Conservation (phyloP, 768 basidiomycete species). For the Lactarius vividus region DNA sequence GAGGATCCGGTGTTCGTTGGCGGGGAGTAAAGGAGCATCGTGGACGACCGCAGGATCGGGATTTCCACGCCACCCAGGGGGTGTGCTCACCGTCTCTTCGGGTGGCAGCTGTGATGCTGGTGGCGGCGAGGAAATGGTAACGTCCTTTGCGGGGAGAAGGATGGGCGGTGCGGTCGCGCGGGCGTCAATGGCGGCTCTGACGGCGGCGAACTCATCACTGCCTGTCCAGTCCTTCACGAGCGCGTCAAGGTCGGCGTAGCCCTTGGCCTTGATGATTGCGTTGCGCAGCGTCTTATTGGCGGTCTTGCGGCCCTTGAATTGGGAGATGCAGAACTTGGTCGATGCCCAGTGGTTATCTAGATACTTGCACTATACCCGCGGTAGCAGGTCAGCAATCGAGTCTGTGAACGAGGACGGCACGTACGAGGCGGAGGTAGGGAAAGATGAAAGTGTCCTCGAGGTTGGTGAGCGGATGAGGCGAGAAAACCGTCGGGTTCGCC, state of each 20-base stretch:
- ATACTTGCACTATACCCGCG: constrained; percentile 56
- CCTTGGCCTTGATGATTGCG: constrained; percentile 57
- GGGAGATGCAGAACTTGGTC: constrained; percentile 84
- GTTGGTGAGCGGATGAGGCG: constrained; percentile 60
- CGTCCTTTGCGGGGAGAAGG: constrained; percentile 14
- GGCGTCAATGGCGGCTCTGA: constrained; percentile 21
- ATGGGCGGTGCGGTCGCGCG: constrained; percentile 17
- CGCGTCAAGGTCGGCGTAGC: constrained; percentile 37
- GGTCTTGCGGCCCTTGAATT: constrained; percentile 72
- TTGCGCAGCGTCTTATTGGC: constrained; percentile 57
- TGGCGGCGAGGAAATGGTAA: neutral
- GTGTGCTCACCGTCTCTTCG: constrained; percentile 15
- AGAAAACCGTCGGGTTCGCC: constrained; percentile 87
- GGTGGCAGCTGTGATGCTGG: neutral
- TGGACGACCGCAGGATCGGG: constrained; percentile 23
- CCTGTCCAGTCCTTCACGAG: constrained; percentile 28
- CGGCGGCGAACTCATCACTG: constrained; percentile 26
- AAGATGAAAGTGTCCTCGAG: constrained; percentile 68
- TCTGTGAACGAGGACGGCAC: constrained; percentile 27
- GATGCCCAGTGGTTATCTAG: constrained; percentile 76
- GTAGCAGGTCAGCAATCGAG: neutral
- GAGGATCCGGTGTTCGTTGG: constrained; percentile 19
- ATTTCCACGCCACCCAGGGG: constrained; percentile 27
- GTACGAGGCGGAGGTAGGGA: constrained; percentile 70
- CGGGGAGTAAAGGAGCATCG: constrained; percentile 25